Conservation (phyloP, 169 alveolate species). For the Eimeria tenella region DNA sequence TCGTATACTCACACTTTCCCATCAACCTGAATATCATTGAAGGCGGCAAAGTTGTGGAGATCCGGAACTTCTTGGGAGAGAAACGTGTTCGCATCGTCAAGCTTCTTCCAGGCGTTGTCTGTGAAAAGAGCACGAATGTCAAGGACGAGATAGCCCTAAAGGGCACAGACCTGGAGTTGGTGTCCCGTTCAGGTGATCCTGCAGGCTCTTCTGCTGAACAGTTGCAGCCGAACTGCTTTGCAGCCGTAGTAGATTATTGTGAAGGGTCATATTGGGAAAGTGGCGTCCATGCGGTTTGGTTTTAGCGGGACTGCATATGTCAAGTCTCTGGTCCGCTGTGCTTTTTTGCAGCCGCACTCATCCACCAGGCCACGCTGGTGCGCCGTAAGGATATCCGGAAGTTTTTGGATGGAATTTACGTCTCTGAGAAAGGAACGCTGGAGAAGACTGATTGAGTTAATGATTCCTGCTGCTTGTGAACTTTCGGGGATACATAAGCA, state of each 20-base stretch:
- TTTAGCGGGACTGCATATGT: no score
- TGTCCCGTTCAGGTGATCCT: conserved; percentile 94
- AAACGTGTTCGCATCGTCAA: conserved; percentile 94
- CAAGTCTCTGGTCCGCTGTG: not conserved
- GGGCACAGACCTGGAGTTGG: conserved; percentile 98
- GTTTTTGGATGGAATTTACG: conserved; percentile 99
- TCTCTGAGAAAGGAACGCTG: conserved; percentile 96
- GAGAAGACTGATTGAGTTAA: conserved; percentile 90
- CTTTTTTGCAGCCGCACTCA: conserved; percentile 86
- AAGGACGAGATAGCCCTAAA: conserved; percentile 98
- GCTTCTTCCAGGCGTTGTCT: conserved; percentile 83
- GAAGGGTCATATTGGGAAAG: no score
- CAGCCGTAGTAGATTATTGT: no score
- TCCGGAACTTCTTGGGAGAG: conserved; percentile 99
- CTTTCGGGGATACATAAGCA: not conserved
- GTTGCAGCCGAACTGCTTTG: no score
- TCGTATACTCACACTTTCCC: conserved; percentile 99
- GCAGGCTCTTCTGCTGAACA: no score
- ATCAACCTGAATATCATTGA: conserved; percentile 96
- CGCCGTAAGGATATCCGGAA: conserved; percentile 99
- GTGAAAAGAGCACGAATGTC: conserved; percentile 93
- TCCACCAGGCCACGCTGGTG: conserved; percentile 97
- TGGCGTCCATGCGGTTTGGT: no score
- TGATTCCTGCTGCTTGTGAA: conserved; percentile 1
- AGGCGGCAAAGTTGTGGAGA: conserved; percentile 96